Percentiles rank a stretch among this genome's conserved stretches.
Evolutionary conservation across 192 early-diverging fungal species (phyloP).

Genomic region (Podila minutissima): DNA sequence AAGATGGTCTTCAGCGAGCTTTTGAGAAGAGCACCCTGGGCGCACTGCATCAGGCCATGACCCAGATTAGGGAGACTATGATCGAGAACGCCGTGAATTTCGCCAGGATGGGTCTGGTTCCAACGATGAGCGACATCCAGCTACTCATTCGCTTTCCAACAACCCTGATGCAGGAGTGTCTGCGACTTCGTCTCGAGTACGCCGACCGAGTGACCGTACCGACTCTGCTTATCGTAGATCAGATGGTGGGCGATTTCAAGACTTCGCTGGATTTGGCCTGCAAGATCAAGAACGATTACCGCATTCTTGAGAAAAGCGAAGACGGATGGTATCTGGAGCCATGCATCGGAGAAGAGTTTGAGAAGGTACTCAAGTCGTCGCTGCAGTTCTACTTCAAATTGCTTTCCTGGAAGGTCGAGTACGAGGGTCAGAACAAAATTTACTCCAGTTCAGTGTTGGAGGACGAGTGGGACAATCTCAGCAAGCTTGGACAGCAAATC

Average conservation of each 20-base stretch:
- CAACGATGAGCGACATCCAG: slow-evolving; percentile 71
- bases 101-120: slow-evolving; percentile 77
- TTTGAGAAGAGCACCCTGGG: slow-evolving; percentile 77
- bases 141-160: slow-evolving; percentile 80
- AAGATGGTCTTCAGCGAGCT: slow-evolving; percentile 79
- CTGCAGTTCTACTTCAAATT: slow-evolving; percentile 83
- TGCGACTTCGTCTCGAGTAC: slow-evolving; percentile 80
- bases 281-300: slow-evolving; percentile 76
- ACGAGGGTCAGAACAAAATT: slow-evolving; percentile 63
- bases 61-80: slow-evolving; percentile 74
- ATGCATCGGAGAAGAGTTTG: slow-evolving; percentile 73
- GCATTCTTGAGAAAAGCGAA: slow-evolving; percentile 66
- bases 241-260: slow-evolving; percentile 83
- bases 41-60: slow-evolving; percentile 67
- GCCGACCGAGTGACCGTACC: slow-evolving; percentile 66
- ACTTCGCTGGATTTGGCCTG: slow-evolving; percentile 76
- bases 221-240: slow-evolving; percentile 72
- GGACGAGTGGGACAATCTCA: slow-evolving; percentile 85
- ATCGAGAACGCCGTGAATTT: slow-evolving; percentile 71
- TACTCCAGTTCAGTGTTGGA: slow-evolving; percentile 84
- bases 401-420: slow-evolving; percentile 75
- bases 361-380: slow-evolving; percentile 73
- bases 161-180: slow-evolving; percentile 83
- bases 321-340: slow-evolving; percentile 77
- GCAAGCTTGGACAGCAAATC: slow-evolving; percentile 72